A percentile compares a stretch with the other conserved stretches of the same genome.
Conservation (phyloP, 1,284 basidiomycete species). For the Salmacisia buchloeana region DNA sequence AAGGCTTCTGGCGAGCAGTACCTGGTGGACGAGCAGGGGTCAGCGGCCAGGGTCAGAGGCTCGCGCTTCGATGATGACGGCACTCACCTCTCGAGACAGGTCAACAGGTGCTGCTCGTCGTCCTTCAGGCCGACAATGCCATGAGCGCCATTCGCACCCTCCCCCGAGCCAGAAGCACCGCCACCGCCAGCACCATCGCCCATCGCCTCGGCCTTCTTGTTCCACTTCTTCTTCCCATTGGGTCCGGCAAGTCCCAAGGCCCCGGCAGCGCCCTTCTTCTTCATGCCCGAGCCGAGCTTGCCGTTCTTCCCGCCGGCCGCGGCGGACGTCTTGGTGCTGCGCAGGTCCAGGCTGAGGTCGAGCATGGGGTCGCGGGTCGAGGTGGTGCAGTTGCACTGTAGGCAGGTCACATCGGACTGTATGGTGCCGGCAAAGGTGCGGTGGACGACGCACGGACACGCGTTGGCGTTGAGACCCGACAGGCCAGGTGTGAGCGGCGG, state of each 20-base stretch:
- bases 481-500: not conserved
- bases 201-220: not conserved
- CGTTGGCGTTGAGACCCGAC: constrained; percentile 13
- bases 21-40: not conserved
- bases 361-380: constrained; percentile 81
- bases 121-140: constrained; percentile 4
- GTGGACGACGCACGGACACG: constrained; percentile 85
- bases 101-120: constrained; percentile 34
- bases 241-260: not conserved
- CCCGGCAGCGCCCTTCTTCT: constrained; percentile 14
- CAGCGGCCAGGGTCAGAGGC: not conserved
- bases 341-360: constrained; percentile 80
- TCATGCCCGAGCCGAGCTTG: constrained; percentile 43
- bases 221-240: constrained; percentile 18
- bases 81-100: constrained; percentile 27
- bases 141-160: constrained; percentile 52
- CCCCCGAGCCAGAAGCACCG: constrained; percentile 57
- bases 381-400: constrained; percentile 66
- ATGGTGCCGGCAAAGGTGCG: constrained; percentile 80
- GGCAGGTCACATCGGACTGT: constrained; percentile 83
- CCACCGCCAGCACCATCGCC: constrained; percentile 41
- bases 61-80: constrained; percentile 5
- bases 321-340: constrained; percentile 13
- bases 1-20: constrained; percentile 45
- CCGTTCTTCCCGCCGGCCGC: constrained; percentile 8